A percentile compares a stretch with the other conserved stretches of the same genome.
Conservation (phyloP, 345 rosid species). For the Rhodamnia rubescens region DNA sequence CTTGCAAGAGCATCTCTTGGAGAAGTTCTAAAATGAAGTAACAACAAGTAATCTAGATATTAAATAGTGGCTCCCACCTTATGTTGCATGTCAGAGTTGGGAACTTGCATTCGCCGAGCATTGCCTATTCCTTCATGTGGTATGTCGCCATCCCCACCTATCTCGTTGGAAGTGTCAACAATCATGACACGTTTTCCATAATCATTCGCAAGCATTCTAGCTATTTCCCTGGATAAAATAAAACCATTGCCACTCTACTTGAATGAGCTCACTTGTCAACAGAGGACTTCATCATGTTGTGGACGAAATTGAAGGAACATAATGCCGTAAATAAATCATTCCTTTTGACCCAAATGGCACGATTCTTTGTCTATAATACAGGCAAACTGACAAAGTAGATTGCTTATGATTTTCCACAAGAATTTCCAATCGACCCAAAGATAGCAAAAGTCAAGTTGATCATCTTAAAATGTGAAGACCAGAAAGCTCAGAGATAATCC, state of each 20-base stretch:
- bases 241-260: background rate
- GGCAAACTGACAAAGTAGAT: background rate
- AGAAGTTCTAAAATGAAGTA: background rate
- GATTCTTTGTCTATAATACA: background rate
- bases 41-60: background rate
- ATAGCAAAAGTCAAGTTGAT: background rate
- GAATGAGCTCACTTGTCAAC: background rate
- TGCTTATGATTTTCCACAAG: background rate
- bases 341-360: background rate
- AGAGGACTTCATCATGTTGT: background rate
- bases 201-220: constrained; percentile 87
- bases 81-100: constrained; percentile 74
- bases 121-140: constrained; percentile 90
- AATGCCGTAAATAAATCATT: background rate
- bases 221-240: constrained; percentile 57
- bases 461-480: background rate
- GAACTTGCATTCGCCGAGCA: constrained; percentile 98
- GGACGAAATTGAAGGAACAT: background rate
- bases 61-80: constrained; percentile 30
- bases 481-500: background rate
- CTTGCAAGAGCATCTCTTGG: background rate
- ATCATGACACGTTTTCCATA: constrained; percentile 81
- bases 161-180: constrained; percentile 93
- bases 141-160: constrained; percentile 97
- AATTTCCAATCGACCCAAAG: background rate